Conservation (phyloP, 2,329 filamentous ascomycete species). For the Claviceps monticola region DNA sequence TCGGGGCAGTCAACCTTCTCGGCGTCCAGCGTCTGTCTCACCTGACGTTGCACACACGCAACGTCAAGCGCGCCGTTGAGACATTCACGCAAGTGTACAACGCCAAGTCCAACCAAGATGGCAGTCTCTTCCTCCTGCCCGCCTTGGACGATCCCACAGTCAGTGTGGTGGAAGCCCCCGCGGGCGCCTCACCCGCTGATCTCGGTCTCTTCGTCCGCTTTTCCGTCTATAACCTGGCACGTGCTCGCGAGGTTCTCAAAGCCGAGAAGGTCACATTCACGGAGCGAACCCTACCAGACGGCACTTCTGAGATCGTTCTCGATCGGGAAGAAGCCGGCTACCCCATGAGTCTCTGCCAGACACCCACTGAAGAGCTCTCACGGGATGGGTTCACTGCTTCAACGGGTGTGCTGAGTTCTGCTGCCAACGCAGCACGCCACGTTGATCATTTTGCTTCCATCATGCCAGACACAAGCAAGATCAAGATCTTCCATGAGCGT, state of each 20-base stretch:
- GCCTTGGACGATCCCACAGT: neutral
- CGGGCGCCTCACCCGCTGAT: neutral
- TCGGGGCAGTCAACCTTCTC: neutral
- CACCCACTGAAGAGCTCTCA: neutral
- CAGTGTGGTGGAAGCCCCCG: neutral
- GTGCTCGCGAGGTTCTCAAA: neutral
- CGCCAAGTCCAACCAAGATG: neutral
- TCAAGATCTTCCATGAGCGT: neutral
- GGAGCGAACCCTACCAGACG: neutral
- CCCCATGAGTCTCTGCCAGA: neutral
- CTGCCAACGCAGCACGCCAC: neutral
- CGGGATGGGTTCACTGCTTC: neutral
- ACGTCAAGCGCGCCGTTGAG: neutral
- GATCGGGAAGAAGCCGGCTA: neutral
- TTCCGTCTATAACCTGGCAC: neutral
- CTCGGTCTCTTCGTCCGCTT: neutral
- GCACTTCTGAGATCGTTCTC: neutral
- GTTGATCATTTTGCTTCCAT: neutral
- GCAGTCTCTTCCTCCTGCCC: neutral
- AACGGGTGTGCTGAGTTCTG: neutral
- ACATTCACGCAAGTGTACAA: neutral
- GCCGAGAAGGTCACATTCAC: neutral
- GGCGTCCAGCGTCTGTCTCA: neutral
- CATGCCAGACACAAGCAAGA: neutral
- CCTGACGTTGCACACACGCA: neutral